These are phyloP conservation scores for Tympanopsis confertula DNA, from an alignment of 2,329 filamentous ascomycete species.

Conservation along the genomic window DNA sequence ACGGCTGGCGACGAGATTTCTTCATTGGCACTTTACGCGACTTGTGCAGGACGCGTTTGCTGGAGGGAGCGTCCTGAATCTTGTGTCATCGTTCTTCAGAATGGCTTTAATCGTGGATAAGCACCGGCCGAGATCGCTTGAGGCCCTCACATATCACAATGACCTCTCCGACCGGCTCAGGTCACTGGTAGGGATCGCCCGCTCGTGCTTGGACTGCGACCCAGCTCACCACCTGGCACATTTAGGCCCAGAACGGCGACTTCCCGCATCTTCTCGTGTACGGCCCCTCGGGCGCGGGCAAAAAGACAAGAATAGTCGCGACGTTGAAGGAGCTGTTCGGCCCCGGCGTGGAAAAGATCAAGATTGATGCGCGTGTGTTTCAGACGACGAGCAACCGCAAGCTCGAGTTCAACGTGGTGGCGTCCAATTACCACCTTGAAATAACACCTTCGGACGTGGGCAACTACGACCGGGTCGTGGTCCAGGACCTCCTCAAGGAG, in stretches of 20 bases:
- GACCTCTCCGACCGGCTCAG: constrained; percentile 79
- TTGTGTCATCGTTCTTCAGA: no score
- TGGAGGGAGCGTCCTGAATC: no score
- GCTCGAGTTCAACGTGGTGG: constrained; percentile 97
- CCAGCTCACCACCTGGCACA: constrained; percentile 4
- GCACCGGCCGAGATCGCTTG: constrained; percentile 62
- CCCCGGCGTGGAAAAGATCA: constrained; percentile 95
- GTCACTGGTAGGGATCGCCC: constrained; percentile 55
- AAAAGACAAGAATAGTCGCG: constrained; percentile 93
- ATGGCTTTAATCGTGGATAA: constrained; percentile 66
- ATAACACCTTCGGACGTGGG: constrained; percentile 96
- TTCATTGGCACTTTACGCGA: no score
- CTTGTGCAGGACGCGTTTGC: no score
- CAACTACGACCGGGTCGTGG: constrained; percentile 87
- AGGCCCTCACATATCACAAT: constrained; percentile 72
- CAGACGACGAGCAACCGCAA: constrained; percentile 93
- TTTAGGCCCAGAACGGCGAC: constrained; percentile 84
- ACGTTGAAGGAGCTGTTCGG: constrained; percentile 93
- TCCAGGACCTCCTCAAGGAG: constrained; percentile 92
- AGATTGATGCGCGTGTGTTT: constrained; percentile 94
- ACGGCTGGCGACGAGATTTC: no score
- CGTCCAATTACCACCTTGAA: constrained; percentile 93
- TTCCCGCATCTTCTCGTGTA: constrained; percentile 97
- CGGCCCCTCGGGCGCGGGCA: constrained; percentile 88
- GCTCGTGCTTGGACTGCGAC: neutral